Conservation (phyloP, 2,329 filamentous ascomycete species). For the Colletotrichum tropicicola region DNA sequence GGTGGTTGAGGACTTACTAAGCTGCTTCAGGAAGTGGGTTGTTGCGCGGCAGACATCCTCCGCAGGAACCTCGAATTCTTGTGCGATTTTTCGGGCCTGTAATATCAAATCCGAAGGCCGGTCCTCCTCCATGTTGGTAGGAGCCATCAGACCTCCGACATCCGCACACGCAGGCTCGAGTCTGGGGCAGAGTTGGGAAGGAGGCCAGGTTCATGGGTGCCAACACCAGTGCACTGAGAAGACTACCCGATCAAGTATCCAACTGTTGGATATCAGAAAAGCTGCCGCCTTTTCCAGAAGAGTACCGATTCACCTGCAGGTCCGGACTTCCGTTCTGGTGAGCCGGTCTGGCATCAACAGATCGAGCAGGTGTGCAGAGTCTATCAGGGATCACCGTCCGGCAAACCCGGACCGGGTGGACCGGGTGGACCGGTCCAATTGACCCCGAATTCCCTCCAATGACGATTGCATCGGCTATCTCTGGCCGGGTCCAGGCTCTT, state of each 20-base stretch:
- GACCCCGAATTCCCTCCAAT: conserved; percentile 22
- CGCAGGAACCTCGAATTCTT: conserved; percentile 8
- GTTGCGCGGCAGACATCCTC: conserved; percentile 24
- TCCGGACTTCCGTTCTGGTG: neutral
- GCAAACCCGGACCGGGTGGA: conserved; percentile 18
- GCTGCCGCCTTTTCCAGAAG: neutral
- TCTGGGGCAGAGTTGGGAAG: neutral
- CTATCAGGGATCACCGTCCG: neutral
- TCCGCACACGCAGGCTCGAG: neutral
- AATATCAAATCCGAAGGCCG: neutral
- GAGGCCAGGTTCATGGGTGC: conserved; percentile 21
- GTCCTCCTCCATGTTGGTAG: conserved; percentile 4
- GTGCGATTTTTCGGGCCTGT: neutral
- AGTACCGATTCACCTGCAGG: neutral
- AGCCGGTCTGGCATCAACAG: neutral
- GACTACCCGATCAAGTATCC: conserved; percentile 24
- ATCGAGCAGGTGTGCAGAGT: neutral
- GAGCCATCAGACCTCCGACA: neutral
- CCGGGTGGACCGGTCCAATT: conserved; percentile 12
- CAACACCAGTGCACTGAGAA: conserved; percentile 3
- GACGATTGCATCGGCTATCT: conserved; percentile 8
- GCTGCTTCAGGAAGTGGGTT: conserved; percentile 31
- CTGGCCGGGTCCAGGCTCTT: conserved; percentile 2
- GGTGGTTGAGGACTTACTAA: conserved; percentile 27
- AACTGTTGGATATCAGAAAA: neutral